These are phyloP conservation scores for Trichoderma harzianum DNA, from an alignment of 2,329 filamentous ascomycete genomes.

Conservation along the genomic window DNA sequence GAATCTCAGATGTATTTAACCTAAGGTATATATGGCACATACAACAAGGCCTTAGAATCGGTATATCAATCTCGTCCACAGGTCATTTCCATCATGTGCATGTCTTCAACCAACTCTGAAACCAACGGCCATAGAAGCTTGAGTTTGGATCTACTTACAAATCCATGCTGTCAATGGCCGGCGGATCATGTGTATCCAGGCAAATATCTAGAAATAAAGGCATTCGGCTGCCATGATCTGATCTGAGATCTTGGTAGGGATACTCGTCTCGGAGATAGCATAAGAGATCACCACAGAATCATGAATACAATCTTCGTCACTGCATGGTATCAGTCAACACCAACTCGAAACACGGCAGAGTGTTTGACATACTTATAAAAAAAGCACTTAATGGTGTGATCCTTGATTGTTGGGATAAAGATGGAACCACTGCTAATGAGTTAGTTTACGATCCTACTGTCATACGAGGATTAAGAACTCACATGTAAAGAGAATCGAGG, in stretches of 20 bases:
- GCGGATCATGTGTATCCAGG: neutral
- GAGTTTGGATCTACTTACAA: neutral
- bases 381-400: neutral
- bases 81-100: neutral
- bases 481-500: neutral
- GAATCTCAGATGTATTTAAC: neutral
- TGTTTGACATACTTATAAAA: neutral
- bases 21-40: neutral
- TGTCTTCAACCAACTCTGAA: neutral
- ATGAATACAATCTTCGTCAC: neutral
- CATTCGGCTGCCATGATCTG: neutral
- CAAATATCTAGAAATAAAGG: neutral
- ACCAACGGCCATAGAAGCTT: neutral
- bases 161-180: neutral
- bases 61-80: neutral
- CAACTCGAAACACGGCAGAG: neutral
- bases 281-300: neutral
- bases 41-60: neutral
- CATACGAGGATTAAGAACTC: neutral
- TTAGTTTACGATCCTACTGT: neutral
- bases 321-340: neutral
- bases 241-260: neutral
- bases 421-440: neutral
- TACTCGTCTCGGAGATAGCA: neutral
- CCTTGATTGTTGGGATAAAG: neutral